phyloP scores from a whole-genome alignment of 1,284 basidiomycete species.

The Moesziomyces globuligerus region DNA sequence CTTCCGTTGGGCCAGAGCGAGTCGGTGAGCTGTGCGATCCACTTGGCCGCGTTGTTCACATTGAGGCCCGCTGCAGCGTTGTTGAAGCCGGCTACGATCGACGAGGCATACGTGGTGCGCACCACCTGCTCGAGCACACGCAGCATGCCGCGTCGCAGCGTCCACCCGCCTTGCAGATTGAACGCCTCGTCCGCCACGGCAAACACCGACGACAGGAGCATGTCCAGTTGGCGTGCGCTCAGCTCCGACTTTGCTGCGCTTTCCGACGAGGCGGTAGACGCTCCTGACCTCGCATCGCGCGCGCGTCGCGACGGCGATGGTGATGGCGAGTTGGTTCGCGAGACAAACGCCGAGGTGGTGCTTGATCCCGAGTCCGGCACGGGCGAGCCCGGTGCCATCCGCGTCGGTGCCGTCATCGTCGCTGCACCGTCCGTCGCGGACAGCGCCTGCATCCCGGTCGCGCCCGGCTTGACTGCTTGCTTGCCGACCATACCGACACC shows the following conservation, averaged over 20 bases:
- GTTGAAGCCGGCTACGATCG: slow-evolving; percentile 59
- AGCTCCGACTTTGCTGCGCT: slow-evolving; percentile 15
- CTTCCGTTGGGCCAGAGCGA: slow-evolving; percentile 62
- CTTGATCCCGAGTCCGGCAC: slow-evolving; percentile 18
- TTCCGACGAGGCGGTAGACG: too few species aligned
- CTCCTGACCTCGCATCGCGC: not conserved
- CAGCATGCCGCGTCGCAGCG: slow-evolving; percentile 65
- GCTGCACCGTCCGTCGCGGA: slow-evolving; percentile 5
- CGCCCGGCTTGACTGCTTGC: slow-evolving; percentile 45
- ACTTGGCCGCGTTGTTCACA: slow-evolving; percentile 49
- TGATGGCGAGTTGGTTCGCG: slow-evolving; percentile 36
- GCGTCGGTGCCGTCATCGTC: not conserved
- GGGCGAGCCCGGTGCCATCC: slow-evolving; percentile 14
- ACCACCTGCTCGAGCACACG: slow-evolving; percentile 66
- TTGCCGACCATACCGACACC: slow-evolving; percentile 59
- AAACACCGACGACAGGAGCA: slow-evolving; percentile 65
- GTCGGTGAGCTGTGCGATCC: slow-evolving; percentile 51
- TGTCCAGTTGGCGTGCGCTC: slow-evolving; percentile 58
- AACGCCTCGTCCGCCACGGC: slow-evolving; percentile 67
- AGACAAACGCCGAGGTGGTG: slow-evolving; percentile 31
- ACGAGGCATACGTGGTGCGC: slow-evolving; percentile 61
- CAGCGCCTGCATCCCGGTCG: slow-evolving; percentile 25
- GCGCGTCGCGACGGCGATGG: slow-evolving; percentile 27
- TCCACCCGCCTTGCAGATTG: slow-evolving; percentile 66
- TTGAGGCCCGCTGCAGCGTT: slow-evolving; percentile 57